phyloP scores from a whole-genome alignment of 2,329 filamentous ascomycete genomes.

The Ceratocystiopsis sp. region DNA sequence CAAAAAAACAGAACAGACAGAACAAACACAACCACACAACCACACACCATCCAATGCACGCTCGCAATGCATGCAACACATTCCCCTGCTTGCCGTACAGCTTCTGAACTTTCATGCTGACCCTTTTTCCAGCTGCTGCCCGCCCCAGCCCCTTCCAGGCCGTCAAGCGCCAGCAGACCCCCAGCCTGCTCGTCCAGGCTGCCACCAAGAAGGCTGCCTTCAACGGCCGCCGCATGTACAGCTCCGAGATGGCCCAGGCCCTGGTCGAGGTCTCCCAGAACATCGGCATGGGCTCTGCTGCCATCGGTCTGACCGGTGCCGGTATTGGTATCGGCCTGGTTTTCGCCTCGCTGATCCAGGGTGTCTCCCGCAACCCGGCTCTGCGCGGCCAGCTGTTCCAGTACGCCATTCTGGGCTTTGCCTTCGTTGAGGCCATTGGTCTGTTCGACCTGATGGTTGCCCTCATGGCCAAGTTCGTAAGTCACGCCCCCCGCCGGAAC shows the following conservation, averaged over 20 bases:
- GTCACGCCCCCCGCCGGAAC: slow-evolving; percentile 15
- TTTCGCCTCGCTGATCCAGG: slow-evolving; percentile 77
- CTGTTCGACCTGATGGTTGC: slow-evolving; percentile 58
- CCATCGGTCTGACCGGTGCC: slow-evolving; percentile 82
- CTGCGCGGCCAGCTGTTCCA: slow-evolving; percentile 82
- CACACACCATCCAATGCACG: neutral
- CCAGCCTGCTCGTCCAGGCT: slow-evolving; percentile 45
- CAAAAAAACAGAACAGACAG: too few species aligned
- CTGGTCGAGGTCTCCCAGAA: slow-evolving; percentile 86
- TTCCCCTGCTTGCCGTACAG: neutral
- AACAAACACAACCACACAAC: neutral
- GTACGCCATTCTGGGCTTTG: slow-evolving; percentile 48
- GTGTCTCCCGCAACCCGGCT: slow-evolving; percentile 85
- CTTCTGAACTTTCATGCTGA: neutral
- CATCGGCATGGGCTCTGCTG: slow-evolving; percentile 75
- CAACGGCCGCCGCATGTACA: slow-evolving; percentile 57
- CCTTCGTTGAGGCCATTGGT: slow-evolving; percentile 46
- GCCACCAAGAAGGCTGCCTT: slow-evolving; percentile 45
- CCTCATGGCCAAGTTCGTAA: slow-evolving; percentile 82
- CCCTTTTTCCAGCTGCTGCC: slow-evolving; percentile 29
- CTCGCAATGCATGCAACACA: too few species aligned
- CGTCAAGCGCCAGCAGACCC: slow-evolving; percentile 57
- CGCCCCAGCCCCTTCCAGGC: slow-evolving; percentile 49
- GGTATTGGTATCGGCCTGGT: slow-evolving; percentile 94
- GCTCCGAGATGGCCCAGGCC: slow-evolving; percentile 73